Percentiles rank a stretch among this genome's conserved stretches.
phyloP scores from a whole-genome alignment of 2,329 filamentous ascomycete genomes.

The Phaeosphaeriaceae sp. region DNA sequence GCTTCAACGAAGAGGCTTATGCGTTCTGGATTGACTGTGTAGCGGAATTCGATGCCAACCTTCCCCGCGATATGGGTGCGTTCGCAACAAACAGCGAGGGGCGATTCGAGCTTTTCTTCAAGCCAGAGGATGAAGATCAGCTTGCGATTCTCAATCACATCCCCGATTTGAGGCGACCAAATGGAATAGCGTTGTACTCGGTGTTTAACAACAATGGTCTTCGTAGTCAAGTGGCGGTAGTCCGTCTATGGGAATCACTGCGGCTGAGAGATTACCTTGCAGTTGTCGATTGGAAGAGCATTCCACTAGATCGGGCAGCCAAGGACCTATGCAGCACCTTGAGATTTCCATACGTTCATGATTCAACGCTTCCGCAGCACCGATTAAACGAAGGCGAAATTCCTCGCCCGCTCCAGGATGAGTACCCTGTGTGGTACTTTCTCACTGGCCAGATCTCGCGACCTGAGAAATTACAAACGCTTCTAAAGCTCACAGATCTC shows the following conservation, averaged over 20 bases:
- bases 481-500: constrained; percentile 2
- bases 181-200: neutral
- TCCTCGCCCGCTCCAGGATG: constrained; percentile 2
- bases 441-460: constrained; percentile 4
- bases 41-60: neutral
- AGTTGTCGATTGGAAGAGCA: neutral
- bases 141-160: neutral
- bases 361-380: constrained; percentile 5
- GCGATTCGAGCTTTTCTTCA: constrained; percentile 1
- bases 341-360: constrained; percentile 1
- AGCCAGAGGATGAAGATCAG: neutral
- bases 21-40: constrained; percentile 6
- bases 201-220: neutral
- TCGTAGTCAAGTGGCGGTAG: neutral
- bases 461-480: constrained; percentile 1
- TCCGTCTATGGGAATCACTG: constrained; percentile 4
- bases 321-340: constrained; percentile 4
- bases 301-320: constrained; percentile 2
- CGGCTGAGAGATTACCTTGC: neutral
- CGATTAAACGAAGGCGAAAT: constrained; percentile 1
- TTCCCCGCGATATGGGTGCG: neutral
- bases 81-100: neutral
- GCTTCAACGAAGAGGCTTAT: constrained; percentile 8
- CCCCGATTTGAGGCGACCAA: neutral
- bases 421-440: constrained; percentile 14